phyloP scores from a whole-genome alignment of 129 eudicot genomes.

The Pulicaria dysenterica region DNA sequence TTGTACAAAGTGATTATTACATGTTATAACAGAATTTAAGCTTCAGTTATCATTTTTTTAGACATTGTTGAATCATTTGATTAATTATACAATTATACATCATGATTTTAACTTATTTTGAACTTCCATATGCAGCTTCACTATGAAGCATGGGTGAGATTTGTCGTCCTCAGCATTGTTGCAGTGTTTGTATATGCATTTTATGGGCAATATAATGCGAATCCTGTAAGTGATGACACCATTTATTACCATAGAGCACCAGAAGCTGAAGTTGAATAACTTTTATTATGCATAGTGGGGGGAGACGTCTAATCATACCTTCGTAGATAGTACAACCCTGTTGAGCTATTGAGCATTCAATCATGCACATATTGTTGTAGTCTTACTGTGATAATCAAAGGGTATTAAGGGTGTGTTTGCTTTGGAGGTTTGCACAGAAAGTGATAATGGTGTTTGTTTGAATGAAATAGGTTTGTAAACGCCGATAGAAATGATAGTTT shows the following conservation, averaged over 20 bases:
- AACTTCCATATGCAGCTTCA: slow-evolving; percentile 73
- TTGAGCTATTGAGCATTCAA: neutral
- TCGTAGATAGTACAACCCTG: no score
- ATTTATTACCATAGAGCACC: slow-evolving; percentile 61
- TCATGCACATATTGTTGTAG: slow-evolving; percentile 16
- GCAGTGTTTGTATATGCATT: slow-evolving; percentile 67
- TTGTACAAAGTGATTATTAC: neutral
- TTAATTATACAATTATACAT: neutral
- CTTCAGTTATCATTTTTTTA: neutral
- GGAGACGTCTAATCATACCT: no score
- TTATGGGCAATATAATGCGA: slow-evolving; percentile 88
- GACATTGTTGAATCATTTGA: neutral
- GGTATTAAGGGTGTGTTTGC: no score
- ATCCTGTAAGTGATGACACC: slow-evolving; percentile 58
- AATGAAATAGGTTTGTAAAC: no score
- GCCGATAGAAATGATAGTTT: no score
- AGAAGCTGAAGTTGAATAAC: slow-evolving; percentile 47
- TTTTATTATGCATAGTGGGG: neutral
- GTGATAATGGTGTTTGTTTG: no score
- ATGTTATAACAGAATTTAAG: neutral
- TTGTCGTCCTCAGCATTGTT: slow-evolving; percentile 67
- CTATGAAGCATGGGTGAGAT: slow-evolving; percentile 93
- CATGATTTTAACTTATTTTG: slow-evolving; percentile 1
- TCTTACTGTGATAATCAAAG: neutral
- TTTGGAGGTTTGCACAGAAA: no score